Conservation (phyloP, 306 rosid genomes). For the Prosopis cineraria region DNA sequence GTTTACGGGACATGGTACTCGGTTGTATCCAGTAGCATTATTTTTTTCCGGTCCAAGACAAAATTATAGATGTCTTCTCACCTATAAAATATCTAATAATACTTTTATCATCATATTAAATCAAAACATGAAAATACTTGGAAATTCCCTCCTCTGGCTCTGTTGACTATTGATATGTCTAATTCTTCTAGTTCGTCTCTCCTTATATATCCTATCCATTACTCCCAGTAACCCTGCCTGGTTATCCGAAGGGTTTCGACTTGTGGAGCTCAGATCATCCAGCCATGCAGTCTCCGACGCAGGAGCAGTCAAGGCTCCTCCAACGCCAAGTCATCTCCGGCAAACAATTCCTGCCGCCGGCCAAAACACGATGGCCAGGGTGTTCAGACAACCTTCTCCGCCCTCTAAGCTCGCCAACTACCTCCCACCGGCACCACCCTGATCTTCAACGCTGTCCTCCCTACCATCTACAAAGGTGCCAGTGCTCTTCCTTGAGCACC, state of each 20-base stretch:
- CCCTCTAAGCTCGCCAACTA: neutral
- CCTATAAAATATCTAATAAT: no score
- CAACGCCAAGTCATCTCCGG: neutral
- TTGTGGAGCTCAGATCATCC: neutral
- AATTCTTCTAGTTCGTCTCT: no score
- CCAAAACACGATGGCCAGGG: neutral
- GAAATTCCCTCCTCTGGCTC: no score
- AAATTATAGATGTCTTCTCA: no score
- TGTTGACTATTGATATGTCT: no score
- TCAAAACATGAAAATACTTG: no score
- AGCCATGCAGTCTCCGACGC: neutral
- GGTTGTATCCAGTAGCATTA: no score
- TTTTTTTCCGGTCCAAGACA: no score
- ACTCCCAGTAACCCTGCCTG: neutral
- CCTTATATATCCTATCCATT: neutral
- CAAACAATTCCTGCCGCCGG: neutral
- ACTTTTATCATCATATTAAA: no score
- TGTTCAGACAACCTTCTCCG: neutral
- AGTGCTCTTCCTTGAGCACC: neutral
- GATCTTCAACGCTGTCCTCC: neutral
- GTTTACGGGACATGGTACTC: no score
- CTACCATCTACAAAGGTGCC: neutral
- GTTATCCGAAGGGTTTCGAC: no score
- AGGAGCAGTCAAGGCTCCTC: neutral
- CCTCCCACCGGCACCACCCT: neutral